Evolutionary conservation across 2,329 filamentous ascomycete genomes (phyloP).

Genomic region (Dothistroma pini): DNA sequence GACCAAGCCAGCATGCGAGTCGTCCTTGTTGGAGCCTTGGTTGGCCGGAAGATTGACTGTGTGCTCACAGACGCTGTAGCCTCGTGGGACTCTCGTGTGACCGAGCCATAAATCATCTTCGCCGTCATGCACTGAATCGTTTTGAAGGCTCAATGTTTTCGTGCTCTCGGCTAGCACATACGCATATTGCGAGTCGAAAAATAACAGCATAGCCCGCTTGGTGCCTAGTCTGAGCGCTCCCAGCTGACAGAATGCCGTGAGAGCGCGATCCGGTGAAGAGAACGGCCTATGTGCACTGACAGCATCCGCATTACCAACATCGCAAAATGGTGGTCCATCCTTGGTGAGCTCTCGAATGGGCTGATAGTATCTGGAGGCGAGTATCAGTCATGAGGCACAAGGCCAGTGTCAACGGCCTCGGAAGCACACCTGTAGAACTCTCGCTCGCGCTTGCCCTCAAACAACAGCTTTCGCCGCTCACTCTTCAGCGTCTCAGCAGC

Average conservation of each 20-base stretch:
- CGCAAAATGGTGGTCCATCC: conserved; percentile 25
- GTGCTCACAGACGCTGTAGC: conserved; percentile 32
- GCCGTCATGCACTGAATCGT: conserved; percentile 22
- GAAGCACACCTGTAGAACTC: conserved; percentile 30
- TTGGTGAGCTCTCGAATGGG: conserved; percentile 28
- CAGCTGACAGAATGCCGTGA: conserved; percentile 52
- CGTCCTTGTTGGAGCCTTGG: conserved; percentile 21
- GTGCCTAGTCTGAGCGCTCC: conserved; percentile 48
- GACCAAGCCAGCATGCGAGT: conserved; percentile 13
- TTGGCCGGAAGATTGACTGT: conserved; percentile 26
- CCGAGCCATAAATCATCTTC: conserved; percentile 32
- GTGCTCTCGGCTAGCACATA: conserved; percentile 55
- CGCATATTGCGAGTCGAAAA: conserved; percentile 50
- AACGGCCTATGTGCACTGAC: conserved; percentile 25
- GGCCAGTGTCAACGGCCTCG: conserved; percentile 3
- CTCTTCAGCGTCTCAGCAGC: conserved; percentile 6
- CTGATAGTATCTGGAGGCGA: conserved; percentile 26
- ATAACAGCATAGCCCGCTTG: conserved; percentile 51
- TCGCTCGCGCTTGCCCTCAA: conserved; percentile 30
- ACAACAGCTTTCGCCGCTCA: conserved; percentile 18
- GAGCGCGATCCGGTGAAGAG: conserved; percentile 35
- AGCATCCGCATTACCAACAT: conserved; percentile 24
- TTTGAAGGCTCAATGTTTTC: conserved; percentile 41
- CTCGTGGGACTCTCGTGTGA: conserved; percentile 29
- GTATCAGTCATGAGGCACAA: not conserved